These are phyloP conservation scores for Ceratocystis colombiana DNA, from an alignment of 2,329 filamentous ascomycete genomes.

Conservation along the genomic window DNA sequence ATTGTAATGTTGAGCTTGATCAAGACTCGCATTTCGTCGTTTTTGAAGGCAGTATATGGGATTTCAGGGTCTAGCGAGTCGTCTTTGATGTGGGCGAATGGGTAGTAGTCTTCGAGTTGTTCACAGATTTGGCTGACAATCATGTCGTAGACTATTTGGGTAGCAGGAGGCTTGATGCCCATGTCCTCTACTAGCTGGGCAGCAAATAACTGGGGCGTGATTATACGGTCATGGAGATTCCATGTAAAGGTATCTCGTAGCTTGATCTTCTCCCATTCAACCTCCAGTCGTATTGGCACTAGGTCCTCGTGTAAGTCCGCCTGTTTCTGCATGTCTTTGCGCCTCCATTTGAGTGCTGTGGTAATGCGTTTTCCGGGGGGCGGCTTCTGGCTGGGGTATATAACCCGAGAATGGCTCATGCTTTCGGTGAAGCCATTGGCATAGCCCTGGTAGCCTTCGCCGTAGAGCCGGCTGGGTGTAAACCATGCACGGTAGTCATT, in stretches of 20 bases:
- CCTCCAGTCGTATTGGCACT: conserved; percentile 80
- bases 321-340: conserved; percentile 73
- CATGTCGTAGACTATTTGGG: conserved; percentile 52
- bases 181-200: conserved; percentile 87
- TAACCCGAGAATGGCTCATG: conserved; percentile 54
- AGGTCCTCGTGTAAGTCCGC: conserved; percentile 86
- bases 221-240: conserved; percentile 87
- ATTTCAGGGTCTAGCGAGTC: conserved; percentile 81
- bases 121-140: conserved; percentile 65
- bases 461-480: conserved; percentile 50
- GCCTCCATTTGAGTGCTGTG: conserved; percentile 59
- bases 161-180: conserved; percentile 61
- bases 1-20: conserved; percentile 98
- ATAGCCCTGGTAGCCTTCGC: conserved; percentile 73
- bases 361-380: conserved; percentile 69
- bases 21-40: conserved; percentile 95
- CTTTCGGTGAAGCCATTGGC: conserved; percentile 77
- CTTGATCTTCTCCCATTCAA: conserved; percentile 92
- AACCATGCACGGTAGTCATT: conserved; percentile 47
- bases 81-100: conserved; percentile 80
- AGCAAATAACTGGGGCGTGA: conserved; percentile 71
- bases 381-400: conserved; percentile 70
- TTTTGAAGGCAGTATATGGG: conserved; percentile 90
- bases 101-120: conserved; percentile 87
- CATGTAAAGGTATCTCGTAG: conserved; percentile 96